phyloP scores from a whole-genome alignment of 1,284 basidiomycete species.

The Hymenochaete sp. region DNA sequence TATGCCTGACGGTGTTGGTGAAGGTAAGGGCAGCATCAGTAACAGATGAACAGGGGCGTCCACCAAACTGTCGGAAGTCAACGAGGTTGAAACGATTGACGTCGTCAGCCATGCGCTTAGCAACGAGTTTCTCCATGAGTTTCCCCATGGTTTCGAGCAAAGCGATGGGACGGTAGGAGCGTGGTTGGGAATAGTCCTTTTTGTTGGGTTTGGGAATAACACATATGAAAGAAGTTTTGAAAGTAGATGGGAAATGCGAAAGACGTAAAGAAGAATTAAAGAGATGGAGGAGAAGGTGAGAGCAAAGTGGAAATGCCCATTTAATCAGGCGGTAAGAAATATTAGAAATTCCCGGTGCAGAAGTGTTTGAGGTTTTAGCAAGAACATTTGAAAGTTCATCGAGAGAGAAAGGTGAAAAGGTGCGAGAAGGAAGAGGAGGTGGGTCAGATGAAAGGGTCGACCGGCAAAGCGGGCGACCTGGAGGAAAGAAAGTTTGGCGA shows the following conservation, averaged over 20 bases:
- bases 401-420: not conserved
- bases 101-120: not conserved
- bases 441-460: no score
- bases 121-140: conserved; percentile 8
- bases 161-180: conserved; percentile 4
- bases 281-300: not conserved
- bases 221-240: not conserved
- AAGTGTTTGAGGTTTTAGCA: not conserved
- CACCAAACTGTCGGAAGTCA: not conserved
- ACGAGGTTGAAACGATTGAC: not conserved
- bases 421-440: not conserved
- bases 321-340: not conserved
- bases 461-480: no score
- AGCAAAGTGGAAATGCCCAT: not conserved
- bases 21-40: not conserved
- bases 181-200: not conserved
- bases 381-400: not conserved
- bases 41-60: not conserved
- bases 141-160: conserved; percentile 4
- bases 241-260: not conserved
- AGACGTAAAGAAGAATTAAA: not conserved
- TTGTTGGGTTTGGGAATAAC: conserved; percentile 9
- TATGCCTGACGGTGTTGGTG: not conserved
- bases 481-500: no score
- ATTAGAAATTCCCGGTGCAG: conserved; percentile 1